Evolutionary conservation across 768 basidiomycete species (phyloP).

Genomic region (Rhizopogon sp.): DNA sequence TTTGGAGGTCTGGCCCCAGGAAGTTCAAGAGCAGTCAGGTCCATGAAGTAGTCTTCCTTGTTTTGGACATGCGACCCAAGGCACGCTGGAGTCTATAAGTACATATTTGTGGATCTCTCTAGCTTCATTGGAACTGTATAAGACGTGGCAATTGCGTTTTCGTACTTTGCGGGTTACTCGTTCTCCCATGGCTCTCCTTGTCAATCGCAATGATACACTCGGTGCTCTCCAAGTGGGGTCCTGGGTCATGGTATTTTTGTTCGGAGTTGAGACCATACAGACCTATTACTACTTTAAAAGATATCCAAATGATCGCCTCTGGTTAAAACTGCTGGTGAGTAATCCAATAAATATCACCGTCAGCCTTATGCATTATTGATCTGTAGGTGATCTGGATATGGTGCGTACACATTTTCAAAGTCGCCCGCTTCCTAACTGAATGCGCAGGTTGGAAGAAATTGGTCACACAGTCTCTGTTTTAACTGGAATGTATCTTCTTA

Average conservation of each 20-base stretch:
- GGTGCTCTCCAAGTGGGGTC: conserved; percentile 25
- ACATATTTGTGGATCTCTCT: background rate
- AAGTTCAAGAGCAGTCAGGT: too few relatives aligned
- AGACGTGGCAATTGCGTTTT: background rate
- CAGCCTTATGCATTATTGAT: conserved; percentile 4
- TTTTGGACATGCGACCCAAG: too few relatives aligned
- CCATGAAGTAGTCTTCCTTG: too few relatives aligned
- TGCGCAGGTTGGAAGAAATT: conserved; percentile 10
- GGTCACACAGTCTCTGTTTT: conserved; percentile 17
- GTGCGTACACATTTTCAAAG: background rate
- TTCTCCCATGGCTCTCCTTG: background rate
- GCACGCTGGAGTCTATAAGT: too few relatives aligned
- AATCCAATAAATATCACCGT: background rate
- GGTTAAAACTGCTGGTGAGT: conserved; percentile 16
- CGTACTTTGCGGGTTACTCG: background rate
- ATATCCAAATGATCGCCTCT: conserved; percentile 15
- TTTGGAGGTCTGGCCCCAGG: too few relatives aligned
- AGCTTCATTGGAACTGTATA: background rate
- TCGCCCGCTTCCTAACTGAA: background rate
- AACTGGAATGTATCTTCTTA: conserved; percentile 17
- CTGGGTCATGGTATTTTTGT: conserved; percentile 17
- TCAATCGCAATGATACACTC: background rate
- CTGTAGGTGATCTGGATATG: conserved; percentile 1
- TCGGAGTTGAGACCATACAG: conserved; percentile 21
- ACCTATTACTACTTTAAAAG: conserved; percentile 16